Percentiles rank a stretch among this genome's conserved stretches.
These are phyloP conservation scores for Entomortierella chlamydospora DNA, from an alignment of 192 early-diverging fungal genomes.

Conservation along the genomic window DNA sequence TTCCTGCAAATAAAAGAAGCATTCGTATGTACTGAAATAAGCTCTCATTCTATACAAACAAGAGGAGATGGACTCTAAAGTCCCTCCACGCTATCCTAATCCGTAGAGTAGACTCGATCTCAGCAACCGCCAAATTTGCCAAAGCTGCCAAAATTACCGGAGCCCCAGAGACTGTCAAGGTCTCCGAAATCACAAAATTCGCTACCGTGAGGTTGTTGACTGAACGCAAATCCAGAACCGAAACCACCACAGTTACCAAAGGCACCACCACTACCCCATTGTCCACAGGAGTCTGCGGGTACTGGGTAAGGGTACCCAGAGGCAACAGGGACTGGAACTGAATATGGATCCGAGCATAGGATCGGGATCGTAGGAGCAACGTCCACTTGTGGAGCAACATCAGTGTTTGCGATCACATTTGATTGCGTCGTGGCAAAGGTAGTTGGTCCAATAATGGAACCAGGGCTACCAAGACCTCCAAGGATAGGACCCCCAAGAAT, in stretches of 20 bases:
- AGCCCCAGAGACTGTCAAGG: background rate
- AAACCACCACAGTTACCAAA: background rate
- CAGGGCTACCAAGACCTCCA: background rate
- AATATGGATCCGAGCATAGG: conserved; percentile 30
- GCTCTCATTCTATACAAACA: too few species aligned
- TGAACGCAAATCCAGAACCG: background rate
- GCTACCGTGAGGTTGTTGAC: background rate
- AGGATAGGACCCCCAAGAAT: background rate
- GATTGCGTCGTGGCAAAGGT: conserved; percentile 10
- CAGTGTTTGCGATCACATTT: conserved; percentile 41
- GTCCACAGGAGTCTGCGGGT: background rate
- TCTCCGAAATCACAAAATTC: background rate
- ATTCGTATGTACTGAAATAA: too few species aligned
- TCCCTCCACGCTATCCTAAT: too few species aligned
- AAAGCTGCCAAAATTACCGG: conserved; percentile 1
- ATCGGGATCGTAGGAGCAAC: conserved; percentile 37
- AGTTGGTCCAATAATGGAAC: background rate
- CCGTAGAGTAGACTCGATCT: background rate
- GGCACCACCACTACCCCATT: background rate
- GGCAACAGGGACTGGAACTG: conserved; percentile 23
- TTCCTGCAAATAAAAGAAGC: too few species aligned
- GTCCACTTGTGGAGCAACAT: conserved; percentile 37
- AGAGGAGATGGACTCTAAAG: too few species aligned
- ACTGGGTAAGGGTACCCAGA: conserved; percentile 20
- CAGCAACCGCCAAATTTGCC: conserved; percentile 13